A percentile compares a stretch with the other conserved stretches of the same genome.
These are phyloP conservation scores for Mycena venus DNA, from an alignment of 768 basidiomycete genomes.

Conservation along the genomic window DNA sequence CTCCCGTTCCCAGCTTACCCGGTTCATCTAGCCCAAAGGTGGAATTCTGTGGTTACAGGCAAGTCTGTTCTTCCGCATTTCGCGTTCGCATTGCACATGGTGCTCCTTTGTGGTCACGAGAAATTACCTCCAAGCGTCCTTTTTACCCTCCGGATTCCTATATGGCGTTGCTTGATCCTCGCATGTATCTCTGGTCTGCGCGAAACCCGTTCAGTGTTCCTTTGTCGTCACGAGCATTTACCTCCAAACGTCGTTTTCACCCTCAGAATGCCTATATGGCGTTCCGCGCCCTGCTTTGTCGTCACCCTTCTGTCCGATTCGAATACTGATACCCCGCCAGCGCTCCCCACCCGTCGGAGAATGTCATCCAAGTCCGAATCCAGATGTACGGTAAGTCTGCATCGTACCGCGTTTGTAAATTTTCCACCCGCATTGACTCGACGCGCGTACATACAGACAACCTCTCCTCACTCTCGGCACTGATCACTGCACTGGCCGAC, in stretches of 20 bases:
- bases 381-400: slow-evolving; percentile 95
- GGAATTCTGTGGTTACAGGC: slow-evolving; percentile 99
- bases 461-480: slow-evolving; percentile 86
- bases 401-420: neutral
- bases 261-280: slow-evolving; percentile 9
- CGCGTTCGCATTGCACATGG: neutral
- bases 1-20: slow-evolving; percentile 16
- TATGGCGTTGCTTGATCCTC: too few relatives aligned
- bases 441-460: slow-evolving; percentile 72
- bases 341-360: slow-evolving; percentile 96
- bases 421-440: neutral
- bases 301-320: neutral
- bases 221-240: slow-evolving; percentile 9
- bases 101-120: too few relatives aligned
- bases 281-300: slow-evolving; percentile 14
- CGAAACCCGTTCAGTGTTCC: neutral
- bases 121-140: too few relatives aligned
- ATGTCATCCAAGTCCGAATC: slow-evolving; percentile 95
- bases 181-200: too few relatives aligned
- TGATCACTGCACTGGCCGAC: slow-evolving; percentile 81
- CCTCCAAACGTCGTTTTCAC: slow-evolving; percentile 1
- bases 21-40: slow-evolving; percentile 82
- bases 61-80: slow-evolving; percentile 33
- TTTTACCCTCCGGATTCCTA: too few relatives aligned
- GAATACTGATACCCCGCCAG: slow-evolving; percentile 49